These are phyloP conservation scores for Maudiozyma pseudohumilis DNA, from an alignment of 805 yeast species.

Conservation along the genomic window DNA sequence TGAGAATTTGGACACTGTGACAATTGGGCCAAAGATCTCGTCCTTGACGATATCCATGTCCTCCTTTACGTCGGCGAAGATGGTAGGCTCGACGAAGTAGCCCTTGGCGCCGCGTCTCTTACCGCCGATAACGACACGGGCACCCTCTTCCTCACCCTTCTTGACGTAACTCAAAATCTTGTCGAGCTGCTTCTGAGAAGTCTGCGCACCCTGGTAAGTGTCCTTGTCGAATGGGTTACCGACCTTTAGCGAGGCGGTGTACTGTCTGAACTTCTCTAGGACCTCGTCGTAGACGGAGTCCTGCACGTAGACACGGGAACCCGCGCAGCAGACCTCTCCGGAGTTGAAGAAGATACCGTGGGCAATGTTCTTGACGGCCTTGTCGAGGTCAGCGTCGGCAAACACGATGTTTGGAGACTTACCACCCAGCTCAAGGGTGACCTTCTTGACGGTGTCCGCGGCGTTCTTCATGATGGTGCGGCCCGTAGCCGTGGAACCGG, in stretches of 20 bases:
- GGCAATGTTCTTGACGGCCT: constrained; percentile 66
- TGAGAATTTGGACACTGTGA: constrained; percentile 69
- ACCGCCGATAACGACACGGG: constrained; percentile 65
- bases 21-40: constrained; percentile 89
- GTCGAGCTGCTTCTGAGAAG: constrained; percentile 67
- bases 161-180: constrained; percentile 71
- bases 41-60: constrained; percentile 61
- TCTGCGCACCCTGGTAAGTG: constrained; percentile 87
- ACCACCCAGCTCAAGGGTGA: constrained; percentile 93
- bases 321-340: constrained; percentile 95
- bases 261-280: constrained; percentile 45
- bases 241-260: constrained; percentile 48
- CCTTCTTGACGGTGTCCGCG: constrained; percentile 75
- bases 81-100: constrained; percentile 61
- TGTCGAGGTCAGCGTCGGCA: constrained; percentile 72
- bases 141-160: constrained; percentile 76
- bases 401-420: constrained; percentile 88
- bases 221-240: constrained; percentile 80
- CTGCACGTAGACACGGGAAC: constrained; percentile 84
- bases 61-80: constrained; percentile 61
- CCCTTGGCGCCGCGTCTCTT: constrained; percentile 51
- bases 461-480: constrained; percentile 72
- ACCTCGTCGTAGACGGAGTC: constrained; percentile 75
- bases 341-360: constrained; percentile 85
- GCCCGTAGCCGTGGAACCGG: constrained; percentile 92